phyloP scores from a whole-genome alignment of 805 yeast species.

The Suhomyces sp. region DNA sequence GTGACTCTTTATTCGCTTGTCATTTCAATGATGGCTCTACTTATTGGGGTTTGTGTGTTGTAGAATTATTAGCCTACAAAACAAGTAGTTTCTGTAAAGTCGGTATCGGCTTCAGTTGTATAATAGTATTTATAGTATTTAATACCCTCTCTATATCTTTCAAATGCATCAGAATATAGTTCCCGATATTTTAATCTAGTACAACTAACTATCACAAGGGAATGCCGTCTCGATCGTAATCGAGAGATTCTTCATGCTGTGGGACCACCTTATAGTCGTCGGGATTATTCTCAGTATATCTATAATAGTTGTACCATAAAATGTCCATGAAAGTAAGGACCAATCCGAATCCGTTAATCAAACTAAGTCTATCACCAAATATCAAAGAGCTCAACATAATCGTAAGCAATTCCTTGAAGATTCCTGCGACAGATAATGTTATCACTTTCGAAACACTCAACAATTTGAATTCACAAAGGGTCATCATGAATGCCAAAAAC shows the following conservation, averaged over 20 bases:
- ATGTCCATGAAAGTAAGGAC: constrained; percentile 74
- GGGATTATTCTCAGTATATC: constrained; percentile 32
- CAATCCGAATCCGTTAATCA: constrained; percentile 71
- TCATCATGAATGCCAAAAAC: constrained; percentile 81
- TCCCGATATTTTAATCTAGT: not conserved
- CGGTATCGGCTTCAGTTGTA: not conserved
- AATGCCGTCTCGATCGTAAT: not conserved
- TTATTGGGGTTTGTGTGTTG: constrained; percentile 4
- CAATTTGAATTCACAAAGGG: constrained; percentile 80
- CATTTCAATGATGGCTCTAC: constrained; percentile 1
- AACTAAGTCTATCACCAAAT: constrained; percentile 69
- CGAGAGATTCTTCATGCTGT: constrained; percentile 5
- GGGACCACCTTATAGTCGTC: not conserved
- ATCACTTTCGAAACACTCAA: constrained; percentile 78
- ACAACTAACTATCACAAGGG: not conserved
- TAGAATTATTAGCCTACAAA: not conserved
- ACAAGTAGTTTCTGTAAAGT: not conserved
- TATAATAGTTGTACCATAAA: constrained; percentile 73
- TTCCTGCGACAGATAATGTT: constrained; percentile 87
- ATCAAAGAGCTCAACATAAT: constrained; percentile 65
- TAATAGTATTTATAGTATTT: not conserved
- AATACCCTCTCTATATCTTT: not conserved
- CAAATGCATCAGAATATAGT: not conserved
- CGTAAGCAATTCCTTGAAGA: constrained; percentile 87
- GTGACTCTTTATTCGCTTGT: not conserved